These are phyloP conservation scores for Penicillium sp. DNA, from an alignment of 2,329 filamentous ascomycete species.

Conservation along the genomic window DNA sequence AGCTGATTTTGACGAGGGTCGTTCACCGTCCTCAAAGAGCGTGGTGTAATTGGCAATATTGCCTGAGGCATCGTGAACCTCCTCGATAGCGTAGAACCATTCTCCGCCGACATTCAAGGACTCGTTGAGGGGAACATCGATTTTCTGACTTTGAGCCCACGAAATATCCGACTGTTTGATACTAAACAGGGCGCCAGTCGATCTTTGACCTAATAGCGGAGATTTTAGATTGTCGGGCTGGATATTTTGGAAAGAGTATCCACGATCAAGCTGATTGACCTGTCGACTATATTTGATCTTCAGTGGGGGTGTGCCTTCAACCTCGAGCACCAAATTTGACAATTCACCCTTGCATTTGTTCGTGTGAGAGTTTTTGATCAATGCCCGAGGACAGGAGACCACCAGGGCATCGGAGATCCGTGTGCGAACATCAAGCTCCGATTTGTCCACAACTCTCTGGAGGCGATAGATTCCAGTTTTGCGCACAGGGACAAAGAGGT, in stretches of 20 bases:
- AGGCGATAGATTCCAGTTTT: constrained; percentile 88
- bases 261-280: constrained; percentile 80
- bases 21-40: constrained; percentile 69
- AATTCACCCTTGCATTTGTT: constrained; percentile 85
- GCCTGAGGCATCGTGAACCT: constrained; percentile 87
- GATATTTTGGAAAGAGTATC: constrained; percentile 89
- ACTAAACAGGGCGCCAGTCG: constrained; percentile 61
- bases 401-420: constrained; percentile 78
- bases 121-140: constrained; percentile 86
- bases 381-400: constrained; percentile 80
- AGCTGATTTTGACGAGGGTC: constrained; percentile 60
- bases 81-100: constrained; percentile 90
- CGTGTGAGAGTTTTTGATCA: constrained; percentile 65
- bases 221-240: constrained; percentile 86
- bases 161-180: constrained; percentile 60
- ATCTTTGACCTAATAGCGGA: constrained; percentile 68
- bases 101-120: constrained; percentile 77
- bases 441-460: constrained; percentile 84
- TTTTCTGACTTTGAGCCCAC: constrained; percentile 77
- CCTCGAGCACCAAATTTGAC: constrained; percentile 80
- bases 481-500: constrained; percentile 75
- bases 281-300: constrained; percentile 90
- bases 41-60: constrained; percentile 76
- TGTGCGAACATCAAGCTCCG: constrained; percentile 88
- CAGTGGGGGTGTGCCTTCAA: constrained; percentile 85